Percentiles rank a stretch among this genome's conserved stretches.
Conservation (phyloP, 1,284 basidiomycete genomes). For the Rugosomyces carneus region DNA sequence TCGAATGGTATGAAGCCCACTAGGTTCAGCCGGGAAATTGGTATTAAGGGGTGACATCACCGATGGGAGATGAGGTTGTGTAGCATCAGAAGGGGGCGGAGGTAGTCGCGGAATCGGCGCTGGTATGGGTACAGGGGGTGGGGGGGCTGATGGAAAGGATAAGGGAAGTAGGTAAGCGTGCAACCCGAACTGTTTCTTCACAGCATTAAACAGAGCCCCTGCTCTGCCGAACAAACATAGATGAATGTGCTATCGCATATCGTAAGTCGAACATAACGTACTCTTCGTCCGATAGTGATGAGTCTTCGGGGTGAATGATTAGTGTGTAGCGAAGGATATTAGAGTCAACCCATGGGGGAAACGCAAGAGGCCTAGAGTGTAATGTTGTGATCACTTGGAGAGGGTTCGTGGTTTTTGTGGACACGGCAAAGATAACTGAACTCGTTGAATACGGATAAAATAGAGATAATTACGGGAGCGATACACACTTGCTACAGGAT, state of each 20-base stretch:
- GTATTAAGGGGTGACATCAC: slow-evolving; percentile 13
- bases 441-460: background rate
- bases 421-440: slow-evolving; percentile 70
- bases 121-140: slow-evolving; percentile 60
- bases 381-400: slow-evolving; percentile 67
- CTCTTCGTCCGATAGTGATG: slow-evolving; percentile 72
- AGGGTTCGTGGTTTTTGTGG: slow-evolving; percentile 70
- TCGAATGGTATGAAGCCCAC: slow-evolving; percentile 39
- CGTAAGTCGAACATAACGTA: slow-evolving; percentile 31
- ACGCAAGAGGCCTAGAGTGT: slow-evolving; percentile 54
- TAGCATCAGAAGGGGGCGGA: slow-evolving; percentile 29
- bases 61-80: slow-evolving; percentile 23
- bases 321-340: slow-evolving; percentile 64
- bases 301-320: slow-evolving; percentile 66
- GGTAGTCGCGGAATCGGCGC: slow-evolving; percentile 62
- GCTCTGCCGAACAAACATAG: slow-evolving; percentile 39
- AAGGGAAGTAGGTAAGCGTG: slow-evolving; percentile 66
- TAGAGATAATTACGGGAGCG: background rate
- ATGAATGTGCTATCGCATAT: slow-evolving; percentile 10
- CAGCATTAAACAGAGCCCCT: slow-evolving; percentile 69
- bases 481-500: slow-evolving; percentile 67
- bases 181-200: slow-evolving; percentile 77
- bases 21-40: slow-evolving; percentile 15
- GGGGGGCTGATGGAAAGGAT: slow-evolving; percentile 50
- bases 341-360: slow-evolving; percentile 74